Base-by-base conservation (phyloP, 345 rosid genomes). In the Kandelia obovata region DNA sequence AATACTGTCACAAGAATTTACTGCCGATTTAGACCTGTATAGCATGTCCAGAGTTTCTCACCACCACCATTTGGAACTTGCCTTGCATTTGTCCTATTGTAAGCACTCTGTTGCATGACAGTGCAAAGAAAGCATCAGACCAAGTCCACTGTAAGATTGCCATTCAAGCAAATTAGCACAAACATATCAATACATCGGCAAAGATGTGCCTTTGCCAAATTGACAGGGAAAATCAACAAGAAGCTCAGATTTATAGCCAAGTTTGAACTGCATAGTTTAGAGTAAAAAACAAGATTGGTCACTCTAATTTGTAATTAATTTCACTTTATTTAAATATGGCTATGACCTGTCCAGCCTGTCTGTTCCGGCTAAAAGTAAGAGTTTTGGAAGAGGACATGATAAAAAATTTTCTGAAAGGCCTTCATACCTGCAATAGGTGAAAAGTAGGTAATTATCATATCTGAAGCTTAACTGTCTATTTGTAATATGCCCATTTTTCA, bases 11-110 rank as follows among this genome's bases (percentile, higher is more conserved):
- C 4, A 64, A 21, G 21, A 35, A 27, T 70, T 49, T 9, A 65
- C n/a, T 32, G 46, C 52, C 20, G 30, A 67, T 53, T 26, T 4
- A 35, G 46, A 94, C 98, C 97, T 94, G 98, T 71, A 94, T 94
- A 59, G 97, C 97, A 86, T 94, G 98, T 55, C 97, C 97, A 0
- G 98, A 88, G 80, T 94, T 92, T 75, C 93, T 89, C 43, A 94
- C 90, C 34, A 91, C 93, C 26, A 92, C 89, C 97, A 94, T 89
- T 80, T 94, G 98, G 78, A 94, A 94, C 78, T 94, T 91, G 71
- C 98, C 98, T 91, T 91, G 97, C 98, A 94, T 94, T 82, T 94
- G 97, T 60, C 96, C 97, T 66, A 94, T 94, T 71, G 98, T 91
- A 61, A 91, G 97, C 39, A 89, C 63, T 80, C 98, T 94, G 82